These are phyloP conservation scores for Magnolia sinica DNA, from an alignment of 164 flowering plant genomes.

Conservation along the genomic window DNA sequence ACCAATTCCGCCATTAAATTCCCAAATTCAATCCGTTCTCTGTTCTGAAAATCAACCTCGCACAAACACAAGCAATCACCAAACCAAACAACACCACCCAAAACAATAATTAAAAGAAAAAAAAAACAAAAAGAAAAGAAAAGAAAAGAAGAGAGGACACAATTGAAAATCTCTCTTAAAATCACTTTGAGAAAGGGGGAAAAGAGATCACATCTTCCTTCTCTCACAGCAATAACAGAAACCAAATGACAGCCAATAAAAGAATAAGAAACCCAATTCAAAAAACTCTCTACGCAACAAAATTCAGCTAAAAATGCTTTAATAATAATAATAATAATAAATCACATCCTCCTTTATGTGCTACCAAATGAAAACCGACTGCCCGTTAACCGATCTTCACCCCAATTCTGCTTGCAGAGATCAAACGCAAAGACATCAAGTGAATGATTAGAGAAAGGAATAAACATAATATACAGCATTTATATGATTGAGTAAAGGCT, in stretches of 20 bases:
- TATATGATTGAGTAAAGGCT: background rate
- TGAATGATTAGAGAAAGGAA: background rate
- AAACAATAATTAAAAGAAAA: too few species aligned
- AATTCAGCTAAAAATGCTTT: background rate
- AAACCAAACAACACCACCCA: too few species aligned
- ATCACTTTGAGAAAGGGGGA: too few species aligned
- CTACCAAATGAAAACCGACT: background rate
- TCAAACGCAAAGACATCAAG: background rate
- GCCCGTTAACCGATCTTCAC: background rate
- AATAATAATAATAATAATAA: background rate
- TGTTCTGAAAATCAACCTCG: background rate
- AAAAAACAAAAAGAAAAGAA: too few species aligned
- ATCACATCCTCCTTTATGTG: background rate
- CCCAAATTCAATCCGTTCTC: constrained; percentile 1
- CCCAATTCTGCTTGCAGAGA: background rate
- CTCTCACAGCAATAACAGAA: background rate
- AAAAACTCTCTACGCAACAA: background rate
- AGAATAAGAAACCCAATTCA: background rate
- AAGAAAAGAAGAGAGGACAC: too few species aligned
- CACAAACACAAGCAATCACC: background rate
- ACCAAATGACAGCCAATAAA: constrained; percentile 5
- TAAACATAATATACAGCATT: background rate
- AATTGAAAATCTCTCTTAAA: too few species aligned
- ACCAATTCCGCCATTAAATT: constrained; percentile 49
- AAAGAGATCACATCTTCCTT: too few species aligned